Percentiles rank a stretch among this genome's conserved stretches.
Evolutionary conservation across 1,284 basidiomycete genomes (phyloP).

Genomic region (Trichosporon coremiiforme): DNA sequence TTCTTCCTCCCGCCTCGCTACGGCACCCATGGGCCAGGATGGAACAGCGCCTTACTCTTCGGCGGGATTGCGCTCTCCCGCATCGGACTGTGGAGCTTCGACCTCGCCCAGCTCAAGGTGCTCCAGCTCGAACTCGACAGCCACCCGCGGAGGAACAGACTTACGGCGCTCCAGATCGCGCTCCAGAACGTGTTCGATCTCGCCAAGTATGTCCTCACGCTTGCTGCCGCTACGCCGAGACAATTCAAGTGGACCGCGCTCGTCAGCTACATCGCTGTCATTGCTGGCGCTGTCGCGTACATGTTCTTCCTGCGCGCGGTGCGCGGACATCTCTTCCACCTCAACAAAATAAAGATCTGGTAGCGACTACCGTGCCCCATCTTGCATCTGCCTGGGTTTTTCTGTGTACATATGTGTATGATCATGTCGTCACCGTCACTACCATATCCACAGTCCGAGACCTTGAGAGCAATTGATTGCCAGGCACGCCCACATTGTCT

Average conservation of each 20-base stretch:
- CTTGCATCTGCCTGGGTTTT: too few relatives aligned
- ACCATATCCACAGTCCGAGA: too few relatives aligned
- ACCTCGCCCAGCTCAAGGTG: constrained; percentile 55
- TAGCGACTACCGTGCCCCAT: not conserved
- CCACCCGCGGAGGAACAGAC: constrained; percentile 54
- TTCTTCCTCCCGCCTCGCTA: constrained; percentile 43
- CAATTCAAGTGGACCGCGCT: constrained; percentile 55
- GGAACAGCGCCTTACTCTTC: constrained; percentile 44
- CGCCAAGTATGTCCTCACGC: constrained; percentile 48
- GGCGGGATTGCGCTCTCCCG: constrained; percentile 49
- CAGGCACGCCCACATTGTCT: too few relatives aligned
- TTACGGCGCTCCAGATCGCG: constrained; percentile 56
- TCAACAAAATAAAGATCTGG: constrained; percentile 36
- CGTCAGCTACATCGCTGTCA: constrained; percentile 50
- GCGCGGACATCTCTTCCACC: constrained; percentile 49
- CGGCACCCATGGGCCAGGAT: constrained; percentile 42
- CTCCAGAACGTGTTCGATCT: constrained; percentile 57
- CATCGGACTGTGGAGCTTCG: constrained; percentile 59
- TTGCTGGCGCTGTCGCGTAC: constrained; percentile 43
- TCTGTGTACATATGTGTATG: too few relatives aligned
- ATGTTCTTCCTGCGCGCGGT: constrained; percentile 42
- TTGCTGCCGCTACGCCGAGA: constrained; percentile 39
- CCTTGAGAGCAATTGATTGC: too few relatives aligned
- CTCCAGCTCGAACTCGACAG: constrained; percentile 52
- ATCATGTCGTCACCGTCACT: too few relatives aligned